These are phyloP conservation scores for Sclerotinia nivalis DNA, from an alignment of 2,329 filamentous ascomycete genomes.

Conservation along the genomic window DNA sequence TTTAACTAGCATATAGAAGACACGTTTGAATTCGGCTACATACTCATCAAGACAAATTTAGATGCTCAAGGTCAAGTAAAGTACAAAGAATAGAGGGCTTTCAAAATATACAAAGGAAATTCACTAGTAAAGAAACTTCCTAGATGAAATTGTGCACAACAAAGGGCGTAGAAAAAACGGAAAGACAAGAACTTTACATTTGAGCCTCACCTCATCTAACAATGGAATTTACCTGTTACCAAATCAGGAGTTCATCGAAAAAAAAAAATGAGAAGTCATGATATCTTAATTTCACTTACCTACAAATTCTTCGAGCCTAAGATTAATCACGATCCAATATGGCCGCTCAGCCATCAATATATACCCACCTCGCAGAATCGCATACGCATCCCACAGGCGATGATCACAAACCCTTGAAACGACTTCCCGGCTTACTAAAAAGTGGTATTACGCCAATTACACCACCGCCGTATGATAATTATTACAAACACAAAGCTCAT, in stretches of 20 bases:
- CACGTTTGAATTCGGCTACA: too few relatives aligned
- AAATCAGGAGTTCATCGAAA: not conserved
- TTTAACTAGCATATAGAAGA: too few relatives aligned
- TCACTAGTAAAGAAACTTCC: not conserved
- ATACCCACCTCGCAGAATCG: conserved; percentile 9
- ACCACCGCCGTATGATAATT: conserved; percentile 11
- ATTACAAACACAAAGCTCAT: conserved; percentile 12
- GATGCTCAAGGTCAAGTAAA: not conserved
- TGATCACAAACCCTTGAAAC: not conserved
- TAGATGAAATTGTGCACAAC: not conserved
- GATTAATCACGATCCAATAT: not conserved
- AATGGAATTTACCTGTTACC: not conserved
- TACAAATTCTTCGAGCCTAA: not conserved
- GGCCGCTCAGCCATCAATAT: not conserved
- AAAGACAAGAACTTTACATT: not conserved
- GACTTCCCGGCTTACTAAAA: conserved; percentile 1
- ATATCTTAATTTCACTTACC: not conserved
- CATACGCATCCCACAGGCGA: conserved; percentile 13
- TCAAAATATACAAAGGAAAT: not conserved
- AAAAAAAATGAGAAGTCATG: not conserved
- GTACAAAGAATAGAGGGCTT: not conserved
- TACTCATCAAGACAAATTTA: too few relatives aligned
- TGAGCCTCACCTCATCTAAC: not conserved
- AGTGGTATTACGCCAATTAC: conserved; percentile 18
- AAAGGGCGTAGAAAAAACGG: not conserved